Conservation (phyloP, 495 filamentous ascomycete genomes). For the Echria macrotheca region DNA sequence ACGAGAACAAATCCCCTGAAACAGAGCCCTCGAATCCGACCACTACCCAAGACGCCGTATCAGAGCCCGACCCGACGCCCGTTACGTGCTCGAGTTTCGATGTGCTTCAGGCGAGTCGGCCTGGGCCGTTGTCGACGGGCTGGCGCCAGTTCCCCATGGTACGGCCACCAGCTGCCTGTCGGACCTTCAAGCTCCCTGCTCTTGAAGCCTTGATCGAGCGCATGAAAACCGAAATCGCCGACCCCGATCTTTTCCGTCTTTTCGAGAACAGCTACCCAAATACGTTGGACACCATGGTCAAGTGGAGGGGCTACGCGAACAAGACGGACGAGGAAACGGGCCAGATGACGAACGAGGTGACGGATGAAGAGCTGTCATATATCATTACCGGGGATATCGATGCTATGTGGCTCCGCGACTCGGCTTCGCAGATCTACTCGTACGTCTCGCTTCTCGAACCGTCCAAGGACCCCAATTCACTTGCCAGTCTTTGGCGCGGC, state of each 20-base stretch:
- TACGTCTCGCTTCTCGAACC: constrained; percentile 53
- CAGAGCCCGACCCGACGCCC: neutral
- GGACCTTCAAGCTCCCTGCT: constrained; percentile 49
- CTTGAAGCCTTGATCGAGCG: constrained; percentile 48
- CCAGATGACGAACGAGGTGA: constrained; percentile 29
- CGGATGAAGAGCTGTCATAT: constrained; percentile 59
- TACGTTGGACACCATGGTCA: constrained; percentile 57
- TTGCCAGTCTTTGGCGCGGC: constrained; percentile 56
- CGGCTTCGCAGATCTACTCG: constrained; percentile 56
- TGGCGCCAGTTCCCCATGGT: constrained; percentile 48
- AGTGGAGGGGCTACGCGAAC: constrained; percentile 53
- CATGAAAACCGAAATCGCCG: constrained; percentile 42
- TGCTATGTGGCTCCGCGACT: constrained; percentile 63
- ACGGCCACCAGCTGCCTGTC: constrained; percentile 50
- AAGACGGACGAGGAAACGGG: constrained; percentile 20
- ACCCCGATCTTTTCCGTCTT: constrained; percentile 56
- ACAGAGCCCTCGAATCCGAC: neutral
- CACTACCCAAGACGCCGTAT: neutral
- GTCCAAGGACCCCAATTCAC: constrained; percentile 42
- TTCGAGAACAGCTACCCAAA: constrained; percentile 59
- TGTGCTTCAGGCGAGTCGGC: constrained; percentile 15
- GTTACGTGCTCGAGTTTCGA: constrained; percentile 18
- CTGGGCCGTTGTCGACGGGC: constrained; percentile 36
- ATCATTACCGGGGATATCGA: constrained; percentile 62
- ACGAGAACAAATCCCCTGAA: neutral